Evolutionary conservation across 2,329 filamentous ascomycete genomes (phyloP).

Genomic region (Aspergillus fumigatus): DNA sequence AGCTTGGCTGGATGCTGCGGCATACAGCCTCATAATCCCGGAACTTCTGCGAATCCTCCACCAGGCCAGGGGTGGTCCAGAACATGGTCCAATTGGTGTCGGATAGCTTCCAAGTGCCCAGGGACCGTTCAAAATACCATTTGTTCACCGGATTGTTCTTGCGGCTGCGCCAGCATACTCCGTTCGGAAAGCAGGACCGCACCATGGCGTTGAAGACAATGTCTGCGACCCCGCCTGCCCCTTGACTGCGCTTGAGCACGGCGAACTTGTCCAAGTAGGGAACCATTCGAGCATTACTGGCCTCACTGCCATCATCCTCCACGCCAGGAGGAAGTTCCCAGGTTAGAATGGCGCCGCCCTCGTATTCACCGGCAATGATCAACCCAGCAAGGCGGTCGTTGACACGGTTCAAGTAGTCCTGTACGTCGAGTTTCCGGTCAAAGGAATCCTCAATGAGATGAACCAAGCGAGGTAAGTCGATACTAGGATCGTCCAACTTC

Average conservation of each 20-base stretch:
- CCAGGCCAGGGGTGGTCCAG: constrained; percentile 74
- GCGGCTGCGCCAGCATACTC: constrained; percentile 88
- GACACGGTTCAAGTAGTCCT: constrained; percentile 78
- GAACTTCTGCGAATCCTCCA: constrained; percentile 52
- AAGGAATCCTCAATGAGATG: constrained; percentile 94
- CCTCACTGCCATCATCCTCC: constrained; percentile 50
- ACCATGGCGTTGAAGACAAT: constrained; percentile 97
- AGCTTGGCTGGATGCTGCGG: constrained; percentile 51
- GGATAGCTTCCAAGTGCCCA: constrained; percentile 75
- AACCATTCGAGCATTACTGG: constrained; percentile 61
- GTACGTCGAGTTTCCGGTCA: constrained; percentile 72
- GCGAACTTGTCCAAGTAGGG: constrained; percentile 98
- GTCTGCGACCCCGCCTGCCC: constrained; percentile 87
- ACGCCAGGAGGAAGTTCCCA: constrained; percentile 75
- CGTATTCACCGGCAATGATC: constrained; percentile 93
- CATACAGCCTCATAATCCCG: constrained; percentile 73
- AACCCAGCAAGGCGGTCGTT: constrained; percentile 78
- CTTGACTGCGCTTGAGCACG: constrained; percentile 81
- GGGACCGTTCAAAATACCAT: constrained; percentile 94
- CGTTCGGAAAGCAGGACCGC: constrained; percentile 76
- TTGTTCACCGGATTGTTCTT: constrained; percentile 95
- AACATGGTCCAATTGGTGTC: constrained; percentile 97
- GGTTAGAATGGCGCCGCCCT: constrained; percentile 89
- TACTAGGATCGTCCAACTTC: constrained; percentile 70
- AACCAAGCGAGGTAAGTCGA: constrained; percentile 78